Base-by-base conservation (phyloP, 768 basidiomycete species). In the Auricularia heimuer region DNA sequence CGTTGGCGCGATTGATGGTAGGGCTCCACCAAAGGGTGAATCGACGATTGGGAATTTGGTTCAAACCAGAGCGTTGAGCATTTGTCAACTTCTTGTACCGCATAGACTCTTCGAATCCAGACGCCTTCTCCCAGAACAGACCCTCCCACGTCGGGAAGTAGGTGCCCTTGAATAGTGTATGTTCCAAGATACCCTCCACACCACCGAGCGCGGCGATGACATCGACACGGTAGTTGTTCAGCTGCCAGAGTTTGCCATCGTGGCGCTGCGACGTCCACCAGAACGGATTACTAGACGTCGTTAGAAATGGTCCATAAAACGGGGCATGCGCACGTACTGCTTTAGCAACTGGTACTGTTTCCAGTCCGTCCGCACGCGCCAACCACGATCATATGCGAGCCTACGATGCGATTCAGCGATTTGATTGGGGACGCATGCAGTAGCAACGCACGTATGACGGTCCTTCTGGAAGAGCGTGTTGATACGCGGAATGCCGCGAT, bases 1-100 rank as follows among this genome's bases (percentile, higher is more conserved):
- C 95, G 73, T 99, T 99, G 63, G 97, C 96, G 69, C 97, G 92
- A 77, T 98, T 98, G 80, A 98, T 98, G 0, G 96, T 98, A 33
- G 95, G 95, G 73, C 91, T 93, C 94, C 94, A 97, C 97, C 97
- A 99, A 10, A 99, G 82, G 3, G 96, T 98, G 80, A 98, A 98
- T 12, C 93, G 92, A 87, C 96, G 94, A 74, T 98, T 98, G 6
- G 96, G 96, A 74, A 98, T 96, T 74, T 96, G 94, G 74, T 93
- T 93, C 54, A 96, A 78, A 91, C 97, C 97, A 42, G 94, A 97
- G 60, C 96, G 90, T 76, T 99, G 97, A 11, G 97, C 97, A 72
- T 98, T 99, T 62, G 97, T 98, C 67, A 98, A 82, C 74, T 94
- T 94, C 79, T 94, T 94, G 81, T 94, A 94, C 71, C 92, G 79